A percentile compares a stretch with the other conserved stretches of the same genome.
These are phyloP conservation scores for Ganoderma meredithae DNA, from an alignment of 1,284 basidiomycete species.

Conservation along the genomic window DNA sequence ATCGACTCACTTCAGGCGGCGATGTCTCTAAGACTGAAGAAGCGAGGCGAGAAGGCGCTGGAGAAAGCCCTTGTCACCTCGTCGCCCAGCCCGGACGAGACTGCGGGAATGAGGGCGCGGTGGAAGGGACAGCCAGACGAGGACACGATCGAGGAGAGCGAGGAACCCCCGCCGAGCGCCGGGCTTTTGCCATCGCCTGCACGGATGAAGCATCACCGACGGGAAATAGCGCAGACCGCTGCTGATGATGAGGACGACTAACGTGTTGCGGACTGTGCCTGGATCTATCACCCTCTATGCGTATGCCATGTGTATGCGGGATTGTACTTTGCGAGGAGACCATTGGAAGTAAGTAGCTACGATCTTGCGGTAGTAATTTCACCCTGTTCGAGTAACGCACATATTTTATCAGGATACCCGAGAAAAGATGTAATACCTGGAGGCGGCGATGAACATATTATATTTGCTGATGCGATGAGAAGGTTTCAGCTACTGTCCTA, in stretches of 20 bases:
- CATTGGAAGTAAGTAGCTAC: conserved; percentile 22
- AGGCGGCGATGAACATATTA: conserved; percentile 6
- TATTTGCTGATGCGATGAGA: conserved; percentile 11
- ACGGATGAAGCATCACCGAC: conserved; percentile 46
- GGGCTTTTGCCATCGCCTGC: conserved; percentile 38
- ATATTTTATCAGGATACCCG: conserved; percentile 33
- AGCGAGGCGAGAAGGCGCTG: conserved; percentile 86
- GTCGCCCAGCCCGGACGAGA: conserved; percentile 46
- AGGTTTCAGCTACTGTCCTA: conserved; percentile 14
- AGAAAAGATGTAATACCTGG: conserved; percentile 23
- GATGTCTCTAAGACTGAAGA: conserved; percentile 84
- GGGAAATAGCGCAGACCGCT: conserved; percentile 52
- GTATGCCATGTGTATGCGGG: conserved; percentile 14
- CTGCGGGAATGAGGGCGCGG: conserved; percentile 45
- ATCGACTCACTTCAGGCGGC: conserved; percentile 86
- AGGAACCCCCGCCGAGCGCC: conserved; percentile 55
- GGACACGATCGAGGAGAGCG: conserved; percentile 58
- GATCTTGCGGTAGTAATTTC: conserved; percentile 35
- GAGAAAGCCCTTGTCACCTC: conserved; percentile 71
- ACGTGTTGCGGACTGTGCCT: conserved; percentile 12
- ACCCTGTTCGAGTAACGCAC: conserved; percentile 27
- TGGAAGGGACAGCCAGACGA: conserved; percentile 57
- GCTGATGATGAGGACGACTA: conserved; percentile 23
- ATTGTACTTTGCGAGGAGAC: conserved; percentile 12
- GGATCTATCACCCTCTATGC: conserved; percentile 15